These are phyloP conservation scores for Hanseniaspora pseudoguilliermondii DNA, from an alignment of 805 yeast species.

Conservation along the genomic window DNA sequence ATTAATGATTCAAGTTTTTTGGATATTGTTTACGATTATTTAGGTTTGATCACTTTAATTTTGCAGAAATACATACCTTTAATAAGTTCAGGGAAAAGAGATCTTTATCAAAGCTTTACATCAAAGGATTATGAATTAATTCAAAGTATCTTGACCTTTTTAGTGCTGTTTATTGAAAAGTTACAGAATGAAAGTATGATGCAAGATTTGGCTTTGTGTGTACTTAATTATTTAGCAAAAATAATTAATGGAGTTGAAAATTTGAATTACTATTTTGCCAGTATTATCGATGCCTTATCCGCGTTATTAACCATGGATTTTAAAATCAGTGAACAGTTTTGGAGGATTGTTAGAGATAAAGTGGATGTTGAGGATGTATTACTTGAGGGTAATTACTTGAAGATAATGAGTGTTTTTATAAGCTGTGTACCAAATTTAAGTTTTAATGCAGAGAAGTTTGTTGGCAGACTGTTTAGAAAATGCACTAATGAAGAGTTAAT, in stretches of 20 bases:
- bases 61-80: conserved; percentile 50
- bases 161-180: conserved; percentile 49
- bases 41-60: conserved; percentile 56
- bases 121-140: conserved; percentile 31
- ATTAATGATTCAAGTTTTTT: conserved; percentile 37
- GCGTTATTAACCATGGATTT: conserved; percentile 31
- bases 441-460: conserved; percentile 7
- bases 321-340: conserved; percentile 39
- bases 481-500: not conserved
- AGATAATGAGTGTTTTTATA: not conserved
- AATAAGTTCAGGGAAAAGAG: conserved; percentile 31
- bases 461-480: not conserved
- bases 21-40: conserved; percentile 70
- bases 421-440: not conserved
- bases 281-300: not conserved
- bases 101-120: conserved; percentile 13
- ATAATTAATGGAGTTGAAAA: conserved; percentile 35
- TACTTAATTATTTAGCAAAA: conserved; percentile 49
- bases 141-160: conserved; percentile 33
- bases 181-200: conserved; percentile 46
- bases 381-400: conserved; percentile 3
- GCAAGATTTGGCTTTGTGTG: conserved; percentile 57
- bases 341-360: conserved; percentile 31
- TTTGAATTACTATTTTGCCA: conserved; percentile 16
- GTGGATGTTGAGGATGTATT: conserved; percentile 17